Percentiles rank a stretch among this genome's conserved stretches.
Evolutionary conservation across 441 rosid species (phyloP).

Genomic region (Gossypium lobatum): DNA sequence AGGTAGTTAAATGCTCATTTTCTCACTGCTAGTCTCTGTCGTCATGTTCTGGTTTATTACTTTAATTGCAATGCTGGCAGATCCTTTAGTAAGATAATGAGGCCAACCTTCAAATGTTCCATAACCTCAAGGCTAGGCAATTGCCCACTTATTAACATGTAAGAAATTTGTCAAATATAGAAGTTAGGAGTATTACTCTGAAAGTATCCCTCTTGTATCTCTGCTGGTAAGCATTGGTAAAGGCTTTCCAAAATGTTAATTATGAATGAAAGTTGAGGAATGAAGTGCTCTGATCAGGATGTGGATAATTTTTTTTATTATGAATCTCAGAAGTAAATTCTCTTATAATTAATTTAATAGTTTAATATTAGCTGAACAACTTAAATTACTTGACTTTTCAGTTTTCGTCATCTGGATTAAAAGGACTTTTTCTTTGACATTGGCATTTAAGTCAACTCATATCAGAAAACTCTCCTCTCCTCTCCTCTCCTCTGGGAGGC

Average conservation of each 20-base stretch:
- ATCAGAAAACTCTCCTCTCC: neutral
- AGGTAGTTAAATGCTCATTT: neutral
- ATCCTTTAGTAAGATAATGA: neutral
- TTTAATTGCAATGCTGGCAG: neutral
- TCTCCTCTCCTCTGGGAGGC: neutral
- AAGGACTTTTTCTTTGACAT: neutral
- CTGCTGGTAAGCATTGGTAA: neutral
- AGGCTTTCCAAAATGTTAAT: neutral
- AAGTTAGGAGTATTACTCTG: neutral
- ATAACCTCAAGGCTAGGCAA: neutral
- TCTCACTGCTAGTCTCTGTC: neutral
- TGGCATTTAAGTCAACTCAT: neutral
- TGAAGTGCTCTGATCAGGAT: neutral
- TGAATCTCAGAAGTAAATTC: neutral
- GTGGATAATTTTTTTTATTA: neutral
- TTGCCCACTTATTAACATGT: neutral
- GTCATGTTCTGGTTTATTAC: neutral
- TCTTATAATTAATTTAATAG: neutral
- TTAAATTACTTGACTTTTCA: neutral
- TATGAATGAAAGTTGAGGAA: neutral
- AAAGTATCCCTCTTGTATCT: neutral
- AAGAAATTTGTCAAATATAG: neutral
- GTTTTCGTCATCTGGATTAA: neutral
- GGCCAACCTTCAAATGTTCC: neutral
- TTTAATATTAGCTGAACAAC: neutral